Evolutionary conservation across 257 asterid genomes (phyloP).

Genomic region (Forsythia viridissima): DNA sequence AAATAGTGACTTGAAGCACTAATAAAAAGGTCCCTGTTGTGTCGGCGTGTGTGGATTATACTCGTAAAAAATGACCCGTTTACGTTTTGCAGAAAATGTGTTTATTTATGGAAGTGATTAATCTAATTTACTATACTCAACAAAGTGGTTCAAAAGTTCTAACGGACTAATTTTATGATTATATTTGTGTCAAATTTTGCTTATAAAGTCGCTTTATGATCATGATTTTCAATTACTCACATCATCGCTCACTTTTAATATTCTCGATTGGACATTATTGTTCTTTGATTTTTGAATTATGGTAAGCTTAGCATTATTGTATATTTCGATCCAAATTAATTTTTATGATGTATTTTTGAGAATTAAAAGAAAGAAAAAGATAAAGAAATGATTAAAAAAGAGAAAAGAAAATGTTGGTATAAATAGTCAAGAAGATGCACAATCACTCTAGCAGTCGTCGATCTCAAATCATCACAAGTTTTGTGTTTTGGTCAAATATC

Average conservation of each 20-base stretch:
- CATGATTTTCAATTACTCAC: conserved; percentile 10
- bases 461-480: too few relatives aligned
- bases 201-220: neutral
- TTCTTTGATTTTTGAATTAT: neutral
- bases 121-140: neutral
- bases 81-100: neutral
- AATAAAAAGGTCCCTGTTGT: neutral
- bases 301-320: too few relatives aligned
- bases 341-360: too few relatives aligned
- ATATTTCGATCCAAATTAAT: too few relatives aligned
- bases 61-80: neutral
- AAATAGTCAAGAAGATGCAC: too few relatives aligned
- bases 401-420: too few relatives aligned
- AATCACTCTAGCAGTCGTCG: too few relatives aligned
- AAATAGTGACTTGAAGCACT: conserved; percentile 19
- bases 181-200: neutral
- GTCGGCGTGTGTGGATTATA: conserved; percentile 3
- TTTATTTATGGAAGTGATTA: neutral
- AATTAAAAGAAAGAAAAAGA: too few relatives aligned
- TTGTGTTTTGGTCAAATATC: too few relatives aligned
- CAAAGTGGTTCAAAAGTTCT: neutral
- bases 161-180: neutral
- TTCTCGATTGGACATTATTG: conserved; percentile 3
- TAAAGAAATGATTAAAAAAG: too few relatives aligned
- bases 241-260: conserved; percentile 17